These are phyloP conservation scores for Quercus tomentella DNA, from an alignment of 331 rosid genomes.

Conservation along the genomic window DNA sequence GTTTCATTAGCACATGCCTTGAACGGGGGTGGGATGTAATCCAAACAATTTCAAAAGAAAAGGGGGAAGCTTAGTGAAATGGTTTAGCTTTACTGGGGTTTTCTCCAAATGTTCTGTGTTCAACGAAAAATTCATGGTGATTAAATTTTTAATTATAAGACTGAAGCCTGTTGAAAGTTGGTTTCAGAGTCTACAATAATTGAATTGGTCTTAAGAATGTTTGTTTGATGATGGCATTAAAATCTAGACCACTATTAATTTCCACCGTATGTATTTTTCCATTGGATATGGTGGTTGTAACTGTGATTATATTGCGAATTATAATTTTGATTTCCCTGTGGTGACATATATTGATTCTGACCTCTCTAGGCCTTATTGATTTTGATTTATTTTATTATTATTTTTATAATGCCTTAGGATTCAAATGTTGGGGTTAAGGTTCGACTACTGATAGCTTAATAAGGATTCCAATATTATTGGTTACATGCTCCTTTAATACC, in stretches of 20 bases:
- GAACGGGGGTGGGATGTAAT: background rate
- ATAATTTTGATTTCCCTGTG: background rate
- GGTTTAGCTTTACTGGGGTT: background rate
- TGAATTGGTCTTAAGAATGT: background rate
- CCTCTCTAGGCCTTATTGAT: background rate
- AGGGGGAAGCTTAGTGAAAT: background rate
- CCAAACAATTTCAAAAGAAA: background rate
- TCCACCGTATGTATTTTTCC: background rate
- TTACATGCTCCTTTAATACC: no score
- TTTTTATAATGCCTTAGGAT: background rate
- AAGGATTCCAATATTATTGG: background rate
- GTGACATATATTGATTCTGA: background rate
- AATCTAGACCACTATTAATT: background rate
- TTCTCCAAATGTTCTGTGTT: background rate
- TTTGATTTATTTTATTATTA: no score
- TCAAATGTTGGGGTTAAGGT: background rate
- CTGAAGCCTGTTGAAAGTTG: background rate
- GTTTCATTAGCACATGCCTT: background rate
- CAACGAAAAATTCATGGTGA: background rate
- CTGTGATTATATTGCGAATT: background rate
- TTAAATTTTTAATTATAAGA: background rate
- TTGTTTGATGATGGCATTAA: background rate
- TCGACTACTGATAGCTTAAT: background rate
- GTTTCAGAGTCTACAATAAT: background rate
- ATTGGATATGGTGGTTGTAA: background rate